phyloP scores from a whole-genome alignment of 306 rosid species.

The Quillaja saponaria region DNA sequence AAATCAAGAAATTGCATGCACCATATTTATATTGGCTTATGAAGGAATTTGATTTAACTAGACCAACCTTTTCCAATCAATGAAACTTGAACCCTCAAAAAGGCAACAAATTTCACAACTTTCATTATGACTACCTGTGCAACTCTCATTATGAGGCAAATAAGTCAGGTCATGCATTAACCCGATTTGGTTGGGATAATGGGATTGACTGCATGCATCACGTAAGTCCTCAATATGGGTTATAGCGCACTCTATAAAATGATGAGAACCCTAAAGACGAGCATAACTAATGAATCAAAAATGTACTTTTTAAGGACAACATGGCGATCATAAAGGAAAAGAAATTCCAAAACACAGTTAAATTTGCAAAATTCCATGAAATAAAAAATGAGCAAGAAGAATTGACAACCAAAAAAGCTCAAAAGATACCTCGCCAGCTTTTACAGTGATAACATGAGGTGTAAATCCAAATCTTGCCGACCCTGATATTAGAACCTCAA shows the following conservation, averaged over 20 bases:
- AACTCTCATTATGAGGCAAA: too few relatives aligned
- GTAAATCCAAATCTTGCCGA: slow-evolving; percentile 44
- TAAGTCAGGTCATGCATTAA: too few relatives aligned
- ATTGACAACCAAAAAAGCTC: background rate
- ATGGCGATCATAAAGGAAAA: slow-evolving; percentile 1
- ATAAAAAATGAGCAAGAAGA: background rate
- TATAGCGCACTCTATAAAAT: background rate
- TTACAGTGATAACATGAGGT: slow-evolving; percentile 65
- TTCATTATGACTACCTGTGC: background rate
- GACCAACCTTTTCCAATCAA: background rate
- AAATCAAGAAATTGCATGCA: too few relatives aligned
- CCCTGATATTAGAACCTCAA: slow-evolving; percentile 43
- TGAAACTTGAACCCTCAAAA: background rate
- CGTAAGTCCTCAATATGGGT: background rate
- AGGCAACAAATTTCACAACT: background rate
- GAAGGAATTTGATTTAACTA: too few relatives aligned
- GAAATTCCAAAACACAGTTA: background rate
- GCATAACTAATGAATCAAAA: background rate
- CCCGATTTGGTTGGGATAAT: background rate
- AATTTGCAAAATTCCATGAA: slow-evolving; percentile 11
- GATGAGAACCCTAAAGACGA: background rate
- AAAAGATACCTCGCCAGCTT: slow-evolving; percentile 68
- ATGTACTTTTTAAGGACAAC: background rate
- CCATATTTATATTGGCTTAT: too few relatives aligned
- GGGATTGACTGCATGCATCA: background rate